Evolutionary conservation across 225 moss, liverwort and hornwort genomes (phyloP).

Genomic region (Straminergon stramineum): DNA sequence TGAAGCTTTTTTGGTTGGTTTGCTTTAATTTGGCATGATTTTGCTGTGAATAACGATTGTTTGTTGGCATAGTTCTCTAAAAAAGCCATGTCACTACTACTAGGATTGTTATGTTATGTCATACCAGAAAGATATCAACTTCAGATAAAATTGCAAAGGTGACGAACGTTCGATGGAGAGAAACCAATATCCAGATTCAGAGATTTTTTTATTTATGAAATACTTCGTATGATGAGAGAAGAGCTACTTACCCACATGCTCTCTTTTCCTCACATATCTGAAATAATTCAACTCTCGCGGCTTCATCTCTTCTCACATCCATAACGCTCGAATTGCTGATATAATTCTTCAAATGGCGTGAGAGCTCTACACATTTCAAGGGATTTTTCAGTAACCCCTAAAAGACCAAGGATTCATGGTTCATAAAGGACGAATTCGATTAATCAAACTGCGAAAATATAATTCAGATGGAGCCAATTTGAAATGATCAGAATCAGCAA

Average conservation of each 20-base stretch:
- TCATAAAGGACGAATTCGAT: background rate
- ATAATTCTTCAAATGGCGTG: background rate
- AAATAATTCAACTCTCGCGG: background rate
- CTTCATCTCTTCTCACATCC: background rate
- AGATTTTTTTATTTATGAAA: background rate
- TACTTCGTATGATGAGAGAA: background rate
- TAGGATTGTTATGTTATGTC: background rate
- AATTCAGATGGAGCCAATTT: background rate
- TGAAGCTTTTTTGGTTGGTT: background rate
- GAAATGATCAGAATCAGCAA: background rate
- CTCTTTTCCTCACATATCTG: background rate
- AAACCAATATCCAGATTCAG: background rate
- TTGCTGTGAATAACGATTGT: background rate
- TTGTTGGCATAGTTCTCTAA: background rate
- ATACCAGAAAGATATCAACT: background rate
- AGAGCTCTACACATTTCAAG: background rate
- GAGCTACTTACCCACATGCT: slow-evolving; percentile 6
- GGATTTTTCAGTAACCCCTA: background rate
- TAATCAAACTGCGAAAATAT: background rate
- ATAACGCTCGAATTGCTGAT: background rate
- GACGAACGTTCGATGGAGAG: background rate
- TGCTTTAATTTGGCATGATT: background rate
- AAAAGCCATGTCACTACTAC: background rate
- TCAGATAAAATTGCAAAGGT: background rate
- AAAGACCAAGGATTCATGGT: background rate